phyloP scores from a whole-genome alignment of 768 basidiomycete genomes.

The Mycena albidolilacea region DNA sequence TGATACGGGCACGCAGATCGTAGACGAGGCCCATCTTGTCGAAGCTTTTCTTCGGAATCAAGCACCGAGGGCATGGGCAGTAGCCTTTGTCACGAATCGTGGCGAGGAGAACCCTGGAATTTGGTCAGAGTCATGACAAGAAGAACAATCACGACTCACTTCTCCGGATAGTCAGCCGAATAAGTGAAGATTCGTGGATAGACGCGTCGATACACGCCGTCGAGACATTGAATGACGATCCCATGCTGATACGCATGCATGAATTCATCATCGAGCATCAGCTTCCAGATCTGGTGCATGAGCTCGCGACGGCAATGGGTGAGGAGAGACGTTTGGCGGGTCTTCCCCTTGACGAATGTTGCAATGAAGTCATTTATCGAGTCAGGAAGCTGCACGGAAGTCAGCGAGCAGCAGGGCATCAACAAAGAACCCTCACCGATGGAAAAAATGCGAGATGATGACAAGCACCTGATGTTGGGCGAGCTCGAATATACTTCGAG shows the following conservation, averaged over 20 bases:
- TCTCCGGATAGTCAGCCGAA: conserved; percentile 29
- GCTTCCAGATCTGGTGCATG: no score
- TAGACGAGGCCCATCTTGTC: not conserved
- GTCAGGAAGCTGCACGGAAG: no score
- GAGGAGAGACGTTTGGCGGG: no score
- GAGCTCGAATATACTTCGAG: conserved; percentile 40
- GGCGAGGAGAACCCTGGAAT: conserved; percentile 38
- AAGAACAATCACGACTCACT: conserved; percentile 31
- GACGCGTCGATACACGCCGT: no score
- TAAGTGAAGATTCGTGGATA: no score
- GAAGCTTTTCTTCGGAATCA: not conserved
- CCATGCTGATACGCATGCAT: no score
- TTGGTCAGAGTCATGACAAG: not conserved
- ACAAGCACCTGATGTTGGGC: conserved; percentile 29
- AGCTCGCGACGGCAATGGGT: no score
- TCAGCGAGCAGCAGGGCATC: no score
- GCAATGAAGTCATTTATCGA: no score
- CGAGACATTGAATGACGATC: no score
- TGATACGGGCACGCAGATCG: not conserved
- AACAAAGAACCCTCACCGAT: not conserved
- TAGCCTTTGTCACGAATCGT: conserved; percentile 27
- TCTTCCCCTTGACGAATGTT: no score
- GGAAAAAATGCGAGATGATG: conserved; percentile 41
- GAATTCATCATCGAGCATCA: no score
- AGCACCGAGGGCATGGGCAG: not conserved